These are phyloP conservation scores for Dissophora ornata DNA, from an alignment of 192 early-diverging fungal species.

Conservation along the genomic window DNA sequence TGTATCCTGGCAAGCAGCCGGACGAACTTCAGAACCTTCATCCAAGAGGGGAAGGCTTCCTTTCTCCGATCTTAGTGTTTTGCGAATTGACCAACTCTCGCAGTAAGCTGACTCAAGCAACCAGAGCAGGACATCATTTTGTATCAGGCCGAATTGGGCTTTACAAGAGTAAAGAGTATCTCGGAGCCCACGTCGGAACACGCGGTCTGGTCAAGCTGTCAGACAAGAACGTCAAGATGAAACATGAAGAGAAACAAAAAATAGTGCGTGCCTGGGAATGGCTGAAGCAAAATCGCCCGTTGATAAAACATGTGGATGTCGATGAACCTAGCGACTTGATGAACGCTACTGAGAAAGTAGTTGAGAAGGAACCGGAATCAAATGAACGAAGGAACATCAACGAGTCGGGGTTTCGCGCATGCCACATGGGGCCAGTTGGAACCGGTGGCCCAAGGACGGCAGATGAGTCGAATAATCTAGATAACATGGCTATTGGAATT, in stretches of 20 bases:
- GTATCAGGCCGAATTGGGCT: constrained; percentile 24
- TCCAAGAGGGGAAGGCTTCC: not conserved
- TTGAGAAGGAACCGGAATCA: not conserved
- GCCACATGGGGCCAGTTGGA: constrained; percentile 15
- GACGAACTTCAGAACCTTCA: constrained; percentile 19
- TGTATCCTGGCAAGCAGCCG: constrained; percentile 17
- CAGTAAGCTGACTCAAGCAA: constrained; percentile 16
- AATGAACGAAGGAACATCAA: constrained; percentile 1
- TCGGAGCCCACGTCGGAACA: constrained; percentile 21
- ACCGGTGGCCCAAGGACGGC: constrained; percentile 25
- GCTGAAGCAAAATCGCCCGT: constrained; percentile 19
- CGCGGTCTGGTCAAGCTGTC: constrained; percentile 17
- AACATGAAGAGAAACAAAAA: constrained; percentile 1
- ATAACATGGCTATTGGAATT: constrained; percentile 14
- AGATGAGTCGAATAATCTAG: constrained; percentile 17
- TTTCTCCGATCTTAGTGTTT: constrained; percentile 18
- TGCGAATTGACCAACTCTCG: constrained; percentile 23
- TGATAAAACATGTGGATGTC: constrained; percentile 14
- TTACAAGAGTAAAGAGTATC: constrained; percentile 12
- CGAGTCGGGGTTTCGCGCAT: constrained; percentile 9
- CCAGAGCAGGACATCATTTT: constrained; percentile 24
- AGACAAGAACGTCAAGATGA: constrained; percentile 1
- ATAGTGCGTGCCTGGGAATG: constrained; percentile 19
- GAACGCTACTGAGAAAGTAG: constrained; percentile 12
- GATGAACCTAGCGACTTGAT: constrained; percentile 24